These are phyloP conservation scores for Cardamine occulta DNA, from an alignment of 345 rosid species.

Conservation along the genomic window DNA sequence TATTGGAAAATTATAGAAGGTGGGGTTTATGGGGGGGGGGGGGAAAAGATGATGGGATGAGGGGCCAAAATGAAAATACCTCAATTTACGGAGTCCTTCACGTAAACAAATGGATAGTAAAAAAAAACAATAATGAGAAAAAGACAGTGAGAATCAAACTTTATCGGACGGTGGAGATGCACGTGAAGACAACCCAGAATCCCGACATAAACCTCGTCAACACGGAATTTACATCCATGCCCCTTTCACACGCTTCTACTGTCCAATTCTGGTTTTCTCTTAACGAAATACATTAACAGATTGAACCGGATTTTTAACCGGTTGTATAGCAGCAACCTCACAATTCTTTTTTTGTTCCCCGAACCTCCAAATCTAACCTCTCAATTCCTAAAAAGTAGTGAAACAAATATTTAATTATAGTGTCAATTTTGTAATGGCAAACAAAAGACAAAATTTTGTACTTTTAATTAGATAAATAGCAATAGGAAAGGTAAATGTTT, in stretches of 20 bases:
- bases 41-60: conserved; percentile 27
- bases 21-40: background rate
- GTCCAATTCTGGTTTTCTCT: background rate
- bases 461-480: background rate
- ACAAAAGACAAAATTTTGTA: background rate
- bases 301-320: conserved; percentile 6
- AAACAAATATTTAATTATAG: background rate
- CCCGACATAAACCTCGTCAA: conserved; percentile 68
- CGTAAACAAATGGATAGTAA: conserved; percentile 24
- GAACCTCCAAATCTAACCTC: background rate
- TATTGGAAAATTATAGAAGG: background rate
- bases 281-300: background rate
- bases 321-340: background rate
- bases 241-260: conserved; percentile 8
- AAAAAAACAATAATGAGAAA: conserved; percentile 4
- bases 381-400: background rate
- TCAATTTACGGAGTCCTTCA: conserved; percentile 36
- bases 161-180: conserved; percentile 52
- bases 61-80: conserved; percentile 38
- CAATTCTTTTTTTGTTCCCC: background rate
- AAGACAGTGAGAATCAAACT: conserved; percentile 37
- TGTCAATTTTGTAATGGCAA: background rate
- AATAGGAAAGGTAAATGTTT: background rate
- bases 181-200: conserved; percentile 61
- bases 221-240: conserved; percentile 49